Evolutionary conservation across 2,329 filamentous ascomycete species (phyloP).

Genomic region (Blumeria graminis): DNA sequence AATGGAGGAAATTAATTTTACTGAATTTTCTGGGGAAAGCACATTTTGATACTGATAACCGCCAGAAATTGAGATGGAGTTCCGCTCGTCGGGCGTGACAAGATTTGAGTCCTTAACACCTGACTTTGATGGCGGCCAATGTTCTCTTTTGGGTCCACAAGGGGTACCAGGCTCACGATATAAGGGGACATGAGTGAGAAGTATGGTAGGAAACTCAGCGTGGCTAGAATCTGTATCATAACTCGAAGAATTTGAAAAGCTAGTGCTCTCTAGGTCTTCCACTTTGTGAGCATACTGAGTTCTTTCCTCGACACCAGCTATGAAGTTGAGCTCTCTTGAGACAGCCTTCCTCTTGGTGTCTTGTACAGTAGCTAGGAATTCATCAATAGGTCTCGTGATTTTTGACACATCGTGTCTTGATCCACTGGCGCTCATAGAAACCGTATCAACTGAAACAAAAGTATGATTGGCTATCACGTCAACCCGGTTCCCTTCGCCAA

Average conservation of each 20-base stretch:
- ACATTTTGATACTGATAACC: constrained; percentile 98
- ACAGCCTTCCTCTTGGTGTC: constrained; percentile 41
- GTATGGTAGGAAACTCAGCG: constrained; percentile 55
- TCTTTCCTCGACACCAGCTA: constrained; percentile 31
- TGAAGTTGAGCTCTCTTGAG: constrained; percentile 39
- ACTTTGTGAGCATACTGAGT: constrained; percentile 32
- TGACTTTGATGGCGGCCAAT: constrained; percentile 45
- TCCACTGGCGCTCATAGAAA: constrained; percentile 56
- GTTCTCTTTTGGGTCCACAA: constrained; percentile 70
- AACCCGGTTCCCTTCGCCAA: constrained; percentile 76
- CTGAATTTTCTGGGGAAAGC: constrained; percentile 50
- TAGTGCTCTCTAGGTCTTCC: constrained; percentile 22
- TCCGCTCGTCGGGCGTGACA: constrained; percentile 39
- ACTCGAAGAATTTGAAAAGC: constrained; percentile 18
- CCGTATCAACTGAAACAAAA: constrained; percentile 72
- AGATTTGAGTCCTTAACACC: constrained; percentile 30
- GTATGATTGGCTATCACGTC: constrained; percentile 89
- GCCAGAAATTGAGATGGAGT: constrained; percentile 49
- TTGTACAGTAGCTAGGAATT: constrained; percentile 49
- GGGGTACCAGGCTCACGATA: constrained; percentile 63
- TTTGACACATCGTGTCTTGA: constrained; percentile 26
- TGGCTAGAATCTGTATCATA: constrained; percentile 21
- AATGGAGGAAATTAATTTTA: constrained; percentile 49
- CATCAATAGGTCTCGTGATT: constrained; percentile 52
- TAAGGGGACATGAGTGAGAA: constrained; percentile 78